Evolutionary conservation across 257 asterid species (phyloP).

Genomic region (Solanum clarkiae): DNA sequence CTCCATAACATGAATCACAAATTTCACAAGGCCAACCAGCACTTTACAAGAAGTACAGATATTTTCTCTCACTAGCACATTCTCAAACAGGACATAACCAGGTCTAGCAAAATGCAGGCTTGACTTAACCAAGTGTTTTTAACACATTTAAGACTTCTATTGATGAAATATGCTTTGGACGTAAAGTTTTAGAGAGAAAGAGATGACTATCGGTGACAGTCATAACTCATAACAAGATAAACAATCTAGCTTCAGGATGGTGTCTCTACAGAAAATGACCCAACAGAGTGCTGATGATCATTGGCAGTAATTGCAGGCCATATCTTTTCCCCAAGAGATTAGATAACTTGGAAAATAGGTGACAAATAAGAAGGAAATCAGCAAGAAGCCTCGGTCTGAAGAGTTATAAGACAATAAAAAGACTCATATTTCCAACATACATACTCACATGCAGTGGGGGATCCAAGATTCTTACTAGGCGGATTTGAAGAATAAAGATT

Average conservation of each 20-base stretch:
- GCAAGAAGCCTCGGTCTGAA: neutral
- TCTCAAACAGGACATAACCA: neutral
- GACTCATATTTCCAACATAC: neutral
- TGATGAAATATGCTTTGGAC: neutral
- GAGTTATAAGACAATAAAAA: neutral
- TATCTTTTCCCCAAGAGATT: neutral
- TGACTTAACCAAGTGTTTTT: neutral
- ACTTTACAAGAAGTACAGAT: neutral
- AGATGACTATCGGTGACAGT: neutral
- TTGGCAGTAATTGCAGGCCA: neutral
- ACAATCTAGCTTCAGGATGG: neutral
- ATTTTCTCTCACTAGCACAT: neutral
- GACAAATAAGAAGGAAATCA: neutral
- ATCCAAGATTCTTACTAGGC: no score
- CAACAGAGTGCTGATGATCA: neutral
- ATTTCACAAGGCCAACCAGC: neutral
- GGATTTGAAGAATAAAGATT: no score
- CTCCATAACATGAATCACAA: neutral
- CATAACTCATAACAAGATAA: neutral
- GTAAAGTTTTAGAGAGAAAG: neutral
- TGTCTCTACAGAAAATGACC: neutral
- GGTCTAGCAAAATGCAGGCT: neutral
- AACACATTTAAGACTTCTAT: neutral
- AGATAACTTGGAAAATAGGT: neutral
- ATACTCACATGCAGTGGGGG: neutral